phyloP scores from a whole-genome alignment of 345 rosid species.

The Erysimum cheiranthoides region DNA sequence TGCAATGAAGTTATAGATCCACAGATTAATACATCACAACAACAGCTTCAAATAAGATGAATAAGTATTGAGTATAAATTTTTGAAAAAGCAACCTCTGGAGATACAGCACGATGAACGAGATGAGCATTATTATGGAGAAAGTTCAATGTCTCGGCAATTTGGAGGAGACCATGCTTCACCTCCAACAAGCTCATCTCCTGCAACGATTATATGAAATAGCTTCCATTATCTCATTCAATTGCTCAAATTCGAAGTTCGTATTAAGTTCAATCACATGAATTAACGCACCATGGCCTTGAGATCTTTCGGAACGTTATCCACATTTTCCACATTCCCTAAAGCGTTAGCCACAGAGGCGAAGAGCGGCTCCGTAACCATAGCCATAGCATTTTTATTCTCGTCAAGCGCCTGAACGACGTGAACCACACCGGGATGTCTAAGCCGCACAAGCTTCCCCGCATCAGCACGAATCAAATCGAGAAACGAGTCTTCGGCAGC shows the following conservation, averaged over 20 bases:
- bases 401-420: slow-evolving; percentile 97
- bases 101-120: slow-evolving; percentile 82
- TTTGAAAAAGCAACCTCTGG: slow-evolving; percentile 66
- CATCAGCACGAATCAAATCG: slow-evolving; percentile 83
- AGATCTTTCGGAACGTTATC: slow-evolving; percentile 79
- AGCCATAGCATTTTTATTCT: slow-evolving; percentile 90
- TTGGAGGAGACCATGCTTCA: slow-evolving; percentile 94
- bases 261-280: background rate
- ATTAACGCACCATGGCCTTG: slow-evolving; percentile 65
- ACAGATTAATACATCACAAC: slow-evolving; percentile 13
- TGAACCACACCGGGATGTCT: slow-evolving; percentile 96
- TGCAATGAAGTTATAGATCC: slow-evolving; percentile 45
- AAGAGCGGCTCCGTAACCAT: slow-evolving; percentile 96
- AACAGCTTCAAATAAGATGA: slow-evolving; percentile 15
- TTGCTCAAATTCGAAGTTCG: background rate
- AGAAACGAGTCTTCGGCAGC: slow-evolving; percentile 79
- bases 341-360: slow-evolving; percentile 81
- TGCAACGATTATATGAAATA: slow-evolving; percentile 40
- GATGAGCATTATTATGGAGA: slow-evolving; percentile 85
- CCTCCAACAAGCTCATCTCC: slow-evolving; percentile 97
- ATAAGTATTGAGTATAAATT: background rate
- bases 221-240: slow-evolving; percentile 3
- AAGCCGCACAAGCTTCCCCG: slow-evolving; percentile 73
- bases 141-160: slow-evolving; percentile 89
- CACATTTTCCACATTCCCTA: slow-evolving; percentile 76